phyloP scores from a whole-genome alignment of 495 filamentous ascomycete species.

The Penicillium steckii region DNA sequence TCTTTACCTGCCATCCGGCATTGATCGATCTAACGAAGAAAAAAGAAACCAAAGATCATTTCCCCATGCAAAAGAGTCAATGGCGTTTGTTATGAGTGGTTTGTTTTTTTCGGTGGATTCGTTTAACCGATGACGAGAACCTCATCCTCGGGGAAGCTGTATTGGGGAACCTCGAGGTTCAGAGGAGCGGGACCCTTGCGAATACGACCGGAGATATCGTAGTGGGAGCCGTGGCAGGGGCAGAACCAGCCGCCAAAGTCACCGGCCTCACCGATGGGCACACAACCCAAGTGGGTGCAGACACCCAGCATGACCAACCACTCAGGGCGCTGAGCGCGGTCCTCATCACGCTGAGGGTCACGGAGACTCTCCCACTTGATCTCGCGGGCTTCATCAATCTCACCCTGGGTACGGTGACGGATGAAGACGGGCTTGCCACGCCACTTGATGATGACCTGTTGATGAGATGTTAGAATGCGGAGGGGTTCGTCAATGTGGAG shows the following conservation, averaged over 20 bases:
- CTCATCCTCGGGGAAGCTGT: constrained; percentile 80
- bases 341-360: constrained; percentile 86
- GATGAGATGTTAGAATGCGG: constrained; percentile 7
- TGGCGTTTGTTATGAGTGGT: not conserved
- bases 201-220: constrained; percentile 97
- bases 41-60: constrained; percentile 1
- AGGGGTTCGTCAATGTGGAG: not conserved
- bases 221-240: constrained; percentile 99
- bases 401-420: constrained; percentile 88
- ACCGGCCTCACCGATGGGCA: constrained; percentile 97
- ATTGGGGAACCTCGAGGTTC: constrained; percentile 92
- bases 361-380: constrained; percentile 75
- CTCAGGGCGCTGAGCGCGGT: constrained; percentile 96
- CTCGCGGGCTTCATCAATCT: constrained; percentile 82
- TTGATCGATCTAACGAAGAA: constrained; percentile 22
- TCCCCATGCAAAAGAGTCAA: no score
- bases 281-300: constrained; percentile 98
- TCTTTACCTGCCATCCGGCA: constrained; percentile 8
- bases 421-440: constrained; percentile 99
- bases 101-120: not conserved
- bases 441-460: constrained; percentile 98
- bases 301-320: constrained; percentile 99
- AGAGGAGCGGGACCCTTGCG: constrained; percentile 94
- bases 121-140: constrained; percentile 76
- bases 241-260: constrained; percentile 99